These are phyloP conservation scores for Pleurotus cornucopiae DNA, from an alignment of 768 basidiomycete genomes.

Conservation along the genomic window DNA sequence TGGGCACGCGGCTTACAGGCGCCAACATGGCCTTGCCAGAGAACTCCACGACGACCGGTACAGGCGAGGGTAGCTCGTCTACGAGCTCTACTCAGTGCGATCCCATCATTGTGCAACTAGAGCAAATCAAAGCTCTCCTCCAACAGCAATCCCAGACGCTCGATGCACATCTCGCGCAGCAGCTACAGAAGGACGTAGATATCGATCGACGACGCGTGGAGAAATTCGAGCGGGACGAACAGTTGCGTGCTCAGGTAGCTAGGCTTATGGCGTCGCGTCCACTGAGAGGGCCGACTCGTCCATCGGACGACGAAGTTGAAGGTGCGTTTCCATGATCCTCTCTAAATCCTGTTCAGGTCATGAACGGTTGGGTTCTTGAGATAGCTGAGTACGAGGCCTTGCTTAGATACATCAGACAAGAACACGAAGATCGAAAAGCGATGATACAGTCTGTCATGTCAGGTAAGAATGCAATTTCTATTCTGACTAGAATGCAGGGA, in stretches of 20 bases:
- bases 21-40: too few species aligned
- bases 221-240: background rate
- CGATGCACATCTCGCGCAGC: background rate
- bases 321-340: too few species aligned
- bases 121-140: background rate
- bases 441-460: background rate
- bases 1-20: too few species aligned
- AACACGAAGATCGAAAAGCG: background rate
- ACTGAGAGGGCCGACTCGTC: too few species aligned
- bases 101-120: constrained; percentile 2
- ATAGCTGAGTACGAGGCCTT: background rate
- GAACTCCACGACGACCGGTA: background rate
- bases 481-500: too few species aligned
- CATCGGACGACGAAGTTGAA: too few species aligned
- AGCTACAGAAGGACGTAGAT: background rate
- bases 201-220: background rate
- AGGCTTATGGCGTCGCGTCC: background rate
- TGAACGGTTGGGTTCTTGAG: background rate
- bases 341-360: too few species aligned
- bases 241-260: background rate
- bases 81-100: background rate
- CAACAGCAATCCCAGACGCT: background rate
- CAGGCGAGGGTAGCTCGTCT: background rate
- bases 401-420: background rate
- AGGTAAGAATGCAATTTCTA: background rate